Base-by-base conservation (phyloP, 1,284 basidiomycete species). In the Neolentinus lepideus region DNA sequence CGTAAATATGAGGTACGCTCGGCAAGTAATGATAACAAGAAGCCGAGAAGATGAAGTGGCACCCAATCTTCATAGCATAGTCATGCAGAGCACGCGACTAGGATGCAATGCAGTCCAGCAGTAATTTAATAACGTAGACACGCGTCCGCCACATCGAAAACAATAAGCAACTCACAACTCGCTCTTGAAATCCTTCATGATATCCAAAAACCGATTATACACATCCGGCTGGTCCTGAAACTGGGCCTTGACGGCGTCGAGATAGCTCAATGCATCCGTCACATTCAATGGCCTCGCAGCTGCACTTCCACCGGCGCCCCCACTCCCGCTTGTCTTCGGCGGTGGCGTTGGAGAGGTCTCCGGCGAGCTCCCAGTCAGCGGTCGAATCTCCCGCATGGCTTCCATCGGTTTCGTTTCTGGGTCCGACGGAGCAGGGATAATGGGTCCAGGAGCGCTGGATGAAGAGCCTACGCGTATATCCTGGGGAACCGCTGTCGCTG, bases 161-260 rank as follows among this genome's bases (percentile, higher is more conserved):
- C 24, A 25, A 50, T 54, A 54, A 55, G 33, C 27, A n/a, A 81
- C 91, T 76, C 70, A 97, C 94, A 82, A 80, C 72, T 95, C 90
- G 63, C 90, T 90, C 75, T 98, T 97, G 72, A 97, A 97, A 69
- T 99, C 96, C 76, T 98, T 99, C 96, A 98, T 98, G 67, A 98
- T 97, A 71, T 98, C 96, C 69, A 98, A 75, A 69, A 98, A 98
- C 62, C 90, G 86, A 71, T 98, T 98, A 78, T 98, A 98, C 27
- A 98, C 94, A 67, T 98, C 92, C 24, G 95, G 94, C 69, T 88
- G 87, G 68, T 94, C 89, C 59, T 86, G 79, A 70, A 98, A 98
- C 77, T 95, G 90, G 56, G 85, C 78, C 78, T 98, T 98, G 75
- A 98, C 95, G 58, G 94, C 92, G 72, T 98, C 95, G 64, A 98